A percentile compares a stretch with the other conserved stretches of the same genome.
Conservation (phyloP, 192 early-diverging fungal genomes). For the Coemansia umbellata region DNA sequence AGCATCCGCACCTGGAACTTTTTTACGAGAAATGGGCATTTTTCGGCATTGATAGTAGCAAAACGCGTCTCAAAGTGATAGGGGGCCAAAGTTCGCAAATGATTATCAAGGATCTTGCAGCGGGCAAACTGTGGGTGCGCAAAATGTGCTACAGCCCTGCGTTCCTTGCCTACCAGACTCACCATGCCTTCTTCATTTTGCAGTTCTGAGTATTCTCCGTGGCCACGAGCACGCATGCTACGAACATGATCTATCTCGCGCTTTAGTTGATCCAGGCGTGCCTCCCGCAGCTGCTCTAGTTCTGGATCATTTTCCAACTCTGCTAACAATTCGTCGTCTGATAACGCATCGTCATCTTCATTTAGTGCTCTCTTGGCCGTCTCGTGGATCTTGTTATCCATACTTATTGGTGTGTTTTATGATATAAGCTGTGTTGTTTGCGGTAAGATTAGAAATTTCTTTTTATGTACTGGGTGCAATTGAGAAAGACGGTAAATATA, state of each 20-base stretch:
- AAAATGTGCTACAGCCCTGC: conserved; percentile 77
- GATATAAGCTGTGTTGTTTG: no score
- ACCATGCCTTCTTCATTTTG: conserved; percentile 80
- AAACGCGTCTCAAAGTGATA: conserved; percentile 86
- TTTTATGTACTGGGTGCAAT: no score
- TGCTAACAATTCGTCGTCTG: conserved; percentile 74
- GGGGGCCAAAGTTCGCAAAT: conserved; percentile 76
- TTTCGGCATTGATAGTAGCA: conserved; percentile 81
- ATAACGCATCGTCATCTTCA: conserved; percentile 56
- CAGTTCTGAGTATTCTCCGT: conserved; percentile 77
- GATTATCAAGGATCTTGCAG: conserved; percentile 90
- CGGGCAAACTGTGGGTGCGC: conserved; percentile 89
- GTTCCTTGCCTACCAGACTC: conserved; percentile 67
- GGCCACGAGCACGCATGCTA: conserved; percentile 57
- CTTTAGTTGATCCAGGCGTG: conserved; percentile 79
- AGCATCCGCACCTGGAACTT: conserved; percentile 82
- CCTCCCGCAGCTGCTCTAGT: conserved; percentile 72
- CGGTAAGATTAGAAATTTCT: no score
- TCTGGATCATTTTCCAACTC: conserved; percentile 83
- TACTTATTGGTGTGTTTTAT: no score
- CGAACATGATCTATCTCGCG: conserved; percentile 64
- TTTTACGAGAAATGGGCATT: conserved; percentile 87
- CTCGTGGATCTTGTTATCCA: conserved; percentile 41
- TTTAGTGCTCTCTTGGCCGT: conserved; percentile 30
- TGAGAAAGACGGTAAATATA: no score